Base-by-base conservation (phyloP, 2,329 filamentous ascomycete species). In the Ophiostoma populinum region DNA sequence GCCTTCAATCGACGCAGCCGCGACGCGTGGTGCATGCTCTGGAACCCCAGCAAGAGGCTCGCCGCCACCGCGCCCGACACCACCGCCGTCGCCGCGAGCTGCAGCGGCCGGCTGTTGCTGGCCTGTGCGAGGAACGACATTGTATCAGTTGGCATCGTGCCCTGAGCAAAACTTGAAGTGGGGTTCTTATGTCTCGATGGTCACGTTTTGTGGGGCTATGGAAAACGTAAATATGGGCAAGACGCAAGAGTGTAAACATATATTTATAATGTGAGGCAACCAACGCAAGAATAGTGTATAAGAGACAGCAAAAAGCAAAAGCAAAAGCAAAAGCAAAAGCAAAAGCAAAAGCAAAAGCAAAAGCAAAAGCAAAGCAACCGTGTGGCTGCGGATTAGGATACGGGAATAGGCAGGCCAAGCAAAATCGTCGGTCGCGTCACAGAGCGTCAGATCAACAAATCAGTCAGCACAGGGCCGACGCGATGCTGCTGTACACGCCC, bases 51-150 rank as follows among this genome's bases (percentile, higher is more conserved):
- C 21, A 79, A 61, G 7, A 70, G 57, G n/a, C 62, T 61, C 3
- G 71, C 71, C 18, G 68, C 71, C 1, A 71, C 59, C 7, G 63
- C 65, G 13, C 71, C 73, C 0, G 72, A 77, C 11, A 70, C 56
- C 16, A 81, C 59, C 2, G 81, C 81, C 0, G 80, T 83, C 3
- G 75, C 69, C 13, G 73, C 67, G 24, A 90, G 59, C 51, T 85
- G 80, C 27, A 65, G 50, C 18, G 60, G 61, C 22, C 62, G 55
- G 46, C 55, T 63, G 25, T 57, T 54, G 26, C 62, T 48, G 5
- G 57, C 53, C 35, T 61, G 57, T 27, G 58, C 51, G 19, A 66
- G 37, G 24, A 63, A 54, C 20, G 61, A 61, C 27, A 27, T 35
- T 12, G 5, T 7, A 19, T 24, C 26, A 4, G 15, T n/a, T n/a